phyloP scores from a whole-genome alignment of 805 yeast genomes.

The Wickerhamia fluorescens region DNA sequence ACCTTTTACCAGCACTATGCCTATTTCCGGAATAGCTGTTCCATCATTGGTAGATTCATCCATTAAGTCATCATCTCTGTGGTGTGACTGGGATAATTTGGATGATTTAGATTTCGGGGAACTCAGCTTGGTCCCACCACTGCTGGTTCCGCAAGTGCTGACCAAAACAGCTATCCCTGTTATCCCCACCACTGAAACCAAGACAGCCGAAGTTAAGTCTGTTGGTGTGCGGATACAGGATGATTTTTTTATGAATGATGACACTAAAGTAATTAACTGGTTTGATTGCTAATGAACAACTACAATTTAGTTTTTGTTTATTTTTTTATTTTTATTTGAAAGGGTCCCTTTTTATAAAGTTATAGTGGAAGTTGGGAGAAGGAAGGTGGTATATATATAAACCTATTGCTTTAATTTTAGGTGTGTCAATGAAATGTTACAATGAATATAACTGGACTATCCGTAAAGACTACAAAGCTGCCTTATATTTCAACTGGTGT shows the following conservation, averaged over 20 bases:
- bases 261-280: conserved; percentile 6
- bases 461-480: no score
- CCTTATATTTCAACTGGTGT: no score
- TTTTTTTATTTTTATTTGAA: no score
- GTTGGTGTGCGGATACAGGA: conserved; percentile 4
- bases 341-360: no score
- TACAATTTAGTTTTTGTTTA: no score
- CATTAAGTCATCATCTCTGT: conserved; percentile 21
- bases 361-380: no score
- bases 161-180: no score
- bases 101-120: conserved; percentile 11
- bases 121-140: conserved; percentile 1
- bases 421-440: no score
- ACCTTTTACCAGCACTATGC: conserved; percentile 3
- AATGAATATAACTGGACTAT: no score
- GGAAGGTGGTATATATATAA: no score
- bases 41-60: conserved; percentile 29
- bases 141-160: no score
- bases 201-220: neutral
- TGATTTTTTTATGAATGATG: conserved; percentile 3
- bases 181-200: neutral
- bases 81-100: conserved; percentile 26
- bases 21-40: conserved; percentile 8
- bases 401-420: no score
- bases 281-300: conserved; percentile 6